Percentiles rank a stretch among this genome's conserved stretches.
phyloP scores from a whole-genome alignment of 192 early-diverging fungal genomes.

The Pilobolus umbonatus region DNA sequence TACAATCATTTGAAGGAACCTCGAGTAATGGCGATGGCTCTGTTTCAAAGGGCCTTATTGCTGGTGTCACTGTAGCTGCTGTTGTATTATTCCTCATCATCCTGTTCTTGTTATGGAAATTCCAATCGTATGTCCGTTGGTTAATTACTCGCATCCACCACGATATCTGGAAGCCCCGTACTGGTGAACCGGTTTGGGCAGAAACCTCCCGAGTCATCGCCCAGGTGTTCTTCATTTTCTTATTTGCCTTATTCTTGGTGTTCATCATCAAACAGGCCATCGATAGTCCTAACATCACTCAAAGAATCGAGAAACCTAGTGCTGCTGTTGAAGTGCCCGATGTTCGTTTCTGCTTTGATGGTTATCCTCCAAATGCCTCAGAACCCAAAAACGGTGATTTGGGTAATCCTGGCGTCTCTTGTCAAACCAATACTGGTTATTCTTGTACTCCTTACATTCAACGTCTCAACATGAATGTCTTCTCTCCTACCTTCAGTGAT shows the following conservation, averaged over 20 bases:
- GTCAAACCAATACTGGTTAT: slow-evolving; percentile 24
- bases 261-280: slow-evolving; percentile 31
- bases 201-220: slow-evolving; percentile 31
- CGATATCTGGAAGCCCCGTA: slow-evolving; percentile 35
- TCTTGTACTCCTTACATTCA: slow-evolving; percentile 21
- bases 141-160: slow-evolving; percentile 22
- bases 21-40: background rate
- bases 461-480: slow-evolving; percentile 21
- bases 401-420: slow-evolving; percentile 22
- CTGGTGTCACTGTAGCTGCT: slow-evolving; percentile 30
- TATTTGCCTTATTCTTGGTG: slow-evolving; percentile 25
- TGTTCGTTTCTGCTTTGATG: slow-evolving; percentile 37
- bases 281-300: slow-evolving; percentile 28
- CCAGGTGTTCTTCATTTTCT: slow-evolving; percentile 29
- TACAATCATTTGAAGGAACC: slow-evolving; percentile 13
- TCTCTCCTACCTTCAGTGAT: slow-evolving; percentile 26
- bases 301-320: slow-evolving; percentile 23
- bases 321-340: slow-evolving; percentile 29
- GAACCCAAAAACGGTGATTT: background rate
- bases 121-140: slow-evolving; percentile 26
- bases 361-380: slow-evolving; percentile 8
- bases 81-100: slow-evolving; percentile 23
- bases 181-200: slow-evolving; percentile 35
- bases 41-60: slow-evolving; percentile 16
- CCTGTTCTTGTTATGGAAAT: slow-evolving; percentile 26